These are phyloP conservation scores for Houttuynia cordata DNA, from an alignment of 164 flowering plant species.

Conservation along the genomic window DNA sequence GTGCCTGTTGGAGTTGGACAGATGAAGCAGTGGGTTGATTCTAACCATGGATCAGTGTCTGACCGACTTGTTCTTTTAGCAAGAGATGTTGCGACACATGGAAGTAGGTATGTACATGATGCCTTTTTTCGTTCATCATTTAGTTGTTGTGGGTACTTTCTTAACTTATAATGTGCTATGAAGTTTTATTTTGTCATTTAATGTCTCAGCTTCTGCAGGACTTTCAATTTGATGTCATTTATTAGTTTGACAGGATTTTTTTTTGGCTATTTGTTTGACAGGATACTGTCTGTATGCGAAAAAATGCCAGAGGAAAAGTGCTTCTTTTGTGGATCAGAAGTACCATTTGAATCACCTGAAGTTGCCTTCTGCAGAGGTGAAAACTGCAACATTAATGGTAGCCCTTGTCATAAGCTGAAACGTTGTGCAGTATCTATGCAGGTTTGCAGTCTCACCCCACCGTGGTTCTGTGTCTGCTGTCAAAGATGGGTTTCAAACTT, in stretches of 20 bases:
- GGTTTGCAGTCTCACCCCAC: conserved; percentile 49
- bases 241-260: too few species aligned
- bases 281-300: conserved; percentile 16
- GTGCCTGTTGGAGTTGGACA: conserved; percentile 50
- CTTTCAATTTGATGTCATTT: neutral
- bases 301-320: conserved; percentile 40
- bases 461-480: conserved; percentile 82
- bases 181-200: too few species aligned
- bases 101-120: conserved; percentile 30
- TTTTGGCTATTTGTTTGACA: too few species aligned
- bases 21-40: conserved; percentile 65
- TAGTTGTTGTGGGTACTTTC: neutral
- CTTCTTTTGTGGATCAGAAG: conserved; percentile 53
- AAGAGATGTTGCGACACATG: conserved; percentile 26
- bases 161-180: neutral
- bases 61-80: conserved; percentile 34
- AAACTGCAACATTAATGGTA: conserved; percentile 7
- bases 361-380: conserved; percentile 41
- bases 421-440: conserved; percentile 75
- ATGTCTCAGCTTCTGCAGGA: neutral
- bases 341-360: conserved; percentile 81
- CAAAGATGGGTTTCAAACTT: too few species aligned
- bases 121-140: neutral
- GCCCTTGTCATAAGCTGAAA: conserved; percentile 36
- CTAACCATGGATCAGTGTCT: conserved; percentile 16